phyloP scores from a whole-genome alignment of 192 early-diverging fungal genomes.

The Coemansia sp. region DNA sequence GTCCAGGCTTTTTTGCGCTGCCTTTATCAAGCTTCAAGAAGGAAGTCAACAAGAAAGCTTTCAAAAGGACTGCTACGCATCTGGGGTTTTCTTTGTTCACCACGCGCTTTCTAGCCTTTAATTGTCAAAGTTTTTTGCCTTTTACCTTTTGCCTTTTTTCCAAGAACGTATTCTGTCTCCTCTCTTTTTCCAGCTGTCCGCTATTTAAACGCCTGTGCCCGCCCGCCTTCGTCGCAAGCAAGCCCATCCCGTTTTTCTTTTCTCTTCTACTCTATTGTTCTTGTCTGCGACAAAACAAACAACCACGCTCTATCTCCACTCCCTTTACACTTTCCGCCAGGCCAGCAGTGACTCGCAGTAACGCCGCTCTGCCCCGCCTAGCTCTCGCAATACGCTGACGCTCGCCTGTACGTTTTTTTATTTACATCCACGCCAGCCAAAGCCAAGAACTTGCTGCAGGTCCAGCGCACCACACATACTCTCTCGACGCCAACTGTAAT shows the following conservation, averaged over 20 bases:
- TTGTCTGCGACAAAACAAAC: slow-evolving; percentile 13
- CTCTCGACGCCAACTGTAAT: not conserved
- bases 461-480: slow-evolving; percentile 2
- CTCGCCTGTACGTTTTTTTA: no score
- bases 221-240: not conserved
- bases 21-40: slow-evolving; percentile 13
- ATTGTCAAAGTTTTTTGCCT: slow-evolving; percentile 2
- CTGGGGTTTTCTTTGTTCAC: slow-evolving; percentile 9
- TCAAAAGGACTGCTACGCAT: slow-evolving; percentile 1
- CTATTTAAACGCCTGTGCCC: not conserved
- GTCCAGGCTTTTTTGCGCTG: not conserved
- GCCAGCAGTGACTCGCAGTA: slow-evolving; percentile 5
- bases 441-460: slow-evolving; percentile 4
- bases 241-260: not conserved
- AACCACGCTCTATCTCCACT: not conserved
- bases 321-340: not conserved
- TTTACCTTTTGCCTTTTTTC: not conserved
- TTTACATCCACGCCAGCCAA: not conserved
- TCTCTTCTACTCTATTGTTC: slow-evolving; percentile 7
- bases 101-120: not conserved
- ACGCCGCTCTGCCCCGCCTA: not conserved
- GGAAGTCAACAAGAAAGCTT: slow-evolving; percentile 13
- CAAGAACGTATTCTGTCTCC: slow-evolving; percentile 1
- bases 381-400: no score
- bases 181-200: not conserved